Base-by-base conservation (phyloP, 768 basidiomycete genomes). In the Kwoniella mangroviensis region DNA sequence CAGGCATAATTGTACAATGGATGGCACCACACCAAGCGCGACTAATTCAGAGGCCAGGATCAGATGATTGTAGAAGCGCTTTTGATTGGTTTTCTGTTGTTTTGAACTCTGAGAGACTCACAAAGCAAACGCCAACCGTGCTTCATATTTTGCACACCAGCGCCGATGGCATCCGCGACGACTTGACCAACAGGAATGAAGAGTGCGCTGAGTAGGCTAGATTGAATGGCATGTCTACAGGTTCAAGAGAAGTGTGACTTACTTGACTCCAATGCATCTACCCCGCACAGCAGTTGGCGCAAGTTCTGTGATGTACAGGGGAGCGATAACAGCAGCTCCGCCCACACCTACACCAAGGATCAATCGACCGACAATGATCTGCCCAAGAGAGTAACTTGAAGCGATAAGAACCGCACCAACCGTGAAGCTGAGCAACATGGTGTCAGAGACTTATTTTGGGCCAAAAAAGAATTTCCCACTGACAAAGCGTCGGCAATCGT, bases 341-440 rank as follows among this genome's bases (percentile, higher is more conserved):
- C 73, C 73, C 17, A 72, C 71, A 1, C 73, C 73, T 55, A 75
- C 61, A 26, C 70, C 73, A 24, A 75, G 63, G 17, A 75, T 51
- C 0, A 75, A 11, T 10, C 73, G 70, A 21, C 73, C 73, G 21
- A 75, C 65, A 41, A 72, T 69, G 24, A 75, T 62, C 40, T 75
- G 73, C 51, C 53, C 53, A 4, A 69, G 7, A 22, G 63, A 66
- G 57, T 64, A 75, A 57, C 63, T 66, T 3, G 73, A 53, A 11
- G 67, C 67, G 24, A 72, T 75, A 54, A 75, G 22, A 51, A 75
- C 43, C 2, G 73, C 70, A 1, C 55, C 55, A 9, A 57, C 55
- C 4, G 55, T 57, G 55, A 57, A 57, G 26, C 55, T 57, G 24
- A 4, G 66, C 69, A 56, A 9, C 10, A 24, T 11, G 7, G n/a